These are phyloP conservation scores for Boechera stricta DNA, from an alignment of 345 rosid species.

Conservation along the genomic window DNA sequence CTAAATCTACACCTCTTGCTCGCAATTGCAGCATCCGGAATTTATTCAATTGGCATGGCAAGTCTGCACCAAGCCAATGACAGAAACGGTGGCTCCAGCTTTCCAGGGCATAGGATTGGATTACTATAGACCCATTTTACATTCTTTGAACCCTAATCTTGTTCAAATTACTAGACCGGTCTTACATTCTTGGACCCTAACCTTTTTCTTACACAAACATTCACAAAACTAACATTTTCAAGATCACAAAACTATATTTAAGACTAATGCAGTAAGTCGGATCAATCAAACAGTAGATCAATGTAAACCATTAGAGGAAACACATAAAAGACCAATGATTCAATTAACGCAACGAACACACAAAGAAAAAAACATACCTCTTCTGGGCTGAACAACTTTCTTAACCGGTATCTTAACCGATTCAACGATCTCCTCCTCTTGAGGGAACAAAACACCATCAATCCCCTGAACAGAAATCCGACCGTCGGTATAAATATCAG, in stretches of 20 bases:
- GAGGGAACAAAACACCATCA: conserved; percentile 71
- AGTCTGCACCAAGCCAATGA: conserved; percentile 6
- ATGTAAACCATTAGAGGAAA: no score
- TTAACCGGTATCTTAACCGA: conserved; percentile 55
- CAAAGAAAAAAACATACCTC: conserved; percentile 57
- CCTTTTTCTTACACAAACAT: background rate
- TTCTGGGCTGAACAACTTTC: conserved; percentile 68
- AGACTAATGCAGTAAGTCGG: background rate
- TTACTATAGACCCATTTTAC: background rate
- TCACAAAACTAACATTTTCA: background rate
- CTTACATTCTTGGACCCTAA: conserved; percentile 4
- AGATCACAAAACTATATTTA: background rate
- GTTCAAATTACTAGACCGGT: background rate
- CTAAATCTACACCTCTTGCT: background rate
- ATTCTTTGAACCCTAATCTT: background rate
- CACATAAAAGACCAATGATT: background rate
- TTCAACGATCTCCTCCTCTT: conserved; percentile 46
- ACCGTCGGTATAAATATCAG: conserved; percentile 83
- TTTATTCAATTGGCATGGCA: background rate
- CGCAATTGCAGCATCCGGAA: conserved; percentile 2
- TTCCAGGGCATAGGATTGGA: background rate
- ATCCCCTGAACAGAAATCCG: conserved; percentile 83
- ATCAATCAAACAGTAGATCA: background rate
- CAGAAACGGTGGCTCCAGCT: background rate
- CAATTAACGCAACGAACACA: background rate